Evolutionary conservation across 805 yeast genomes (phyloP).

Genomic region (Nakazawaea anatomiae): DNA sequence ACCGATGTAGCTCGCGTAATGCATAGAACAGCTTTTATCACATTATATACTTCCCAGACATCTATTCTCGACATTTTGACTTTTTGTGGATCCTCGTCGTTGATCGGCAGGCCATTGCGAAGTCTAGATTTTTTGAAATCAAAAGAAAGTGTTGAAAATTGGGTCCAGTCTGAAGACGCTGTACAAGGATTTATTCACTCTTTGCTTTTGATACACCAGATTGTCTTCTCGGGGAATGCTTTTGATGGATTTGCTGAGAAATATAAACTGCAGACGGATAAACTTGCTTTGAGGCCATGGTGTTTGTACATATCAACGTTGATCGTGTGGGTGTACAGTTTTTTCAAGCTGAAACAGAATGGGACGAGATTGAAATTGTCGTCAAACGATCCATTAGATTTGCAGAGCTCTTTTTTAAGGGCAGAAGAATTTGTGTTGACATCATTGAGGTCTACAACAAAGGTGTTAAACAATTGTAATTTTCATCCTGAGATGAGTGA

Average conservation of each 20-base stretch:
- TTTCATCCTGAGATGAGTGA: slow-evolving; percentile 12
- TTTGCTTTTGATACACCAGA: slow-evolving; percentile 17
- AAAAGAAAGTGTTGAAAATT: slow-evolving; percentile 14
- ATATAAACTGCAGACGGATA: slow-evolving; percentile 15
- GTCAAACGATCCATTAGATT: slow-evolving; percentile 3
- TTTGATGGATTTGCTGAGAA: slow-evolving; percentile 1
- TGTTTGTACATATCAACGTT: slow-evolving; percentile 19
- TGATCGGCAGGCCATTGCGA: slow-evolving; percentile 12
- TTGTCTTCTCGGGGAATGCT: slow-evolving; percentile 13
- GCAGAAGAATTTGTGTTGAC: slow-evolving; percentile 10
- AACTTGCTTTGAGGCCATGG: slow-evolving; percentile 22
- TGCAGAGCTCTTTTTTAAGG: neutral
- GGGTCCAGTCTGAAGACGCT: slow-evolving; percentile 18
- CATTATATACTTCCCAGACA: slow-evolving; percentile 15
- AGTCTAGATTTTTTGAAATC: slow-evolving; percentile 16
- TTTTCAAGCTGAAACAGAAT: slow-evolving; percentile 8
- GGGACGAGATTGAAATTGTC: neutral
- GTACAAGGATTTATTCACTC: slow-evolving; percentile 16
- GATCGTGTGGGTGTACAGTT: slow-evolving; percentile 18
- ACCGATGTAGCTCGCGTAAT: slow-evolving; percentile 19
- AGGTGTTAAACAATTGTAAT: slow-evolving; percentile 10
- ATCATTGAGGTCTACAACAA: neutral
- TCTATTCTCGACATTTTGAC: slow-evolving; percentile 18
- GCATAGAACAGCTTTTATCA: slow-evolving; percentile 17
- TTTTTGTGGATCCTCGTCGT: slow-evolving; percentile 18